A percentile compares a stretch with the other conserved stretches of the same genome.
phyloP scores from a whole-genome alignment of 768 basidiomycete genomes.

The Leccinum longicurvipes region DNA sequence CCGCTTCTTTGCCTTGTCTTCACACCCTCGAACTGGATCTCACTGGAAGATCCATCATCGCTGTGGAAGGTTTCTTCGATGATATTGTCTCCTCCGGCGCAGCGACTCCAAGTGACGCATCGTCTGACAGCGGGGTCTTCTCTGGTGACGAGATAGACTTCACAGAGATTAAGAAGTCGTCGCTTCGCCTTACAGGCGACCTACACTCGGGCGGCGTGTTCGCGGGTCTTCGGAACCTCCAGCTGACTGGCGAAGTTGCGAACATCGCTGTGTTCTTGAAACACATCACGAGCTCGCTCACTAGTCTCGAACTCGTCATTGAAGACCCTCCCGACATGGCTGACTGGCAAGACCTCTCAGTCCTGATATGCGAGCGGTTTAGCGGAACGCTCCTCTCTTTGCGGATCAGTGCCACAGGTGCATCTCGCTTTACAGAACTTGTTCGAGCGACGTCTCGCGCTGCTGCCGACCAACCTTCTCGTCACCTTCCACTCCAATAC shows the following conservation, averaged over 20 bases:
- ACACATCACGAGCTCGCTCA: conserved; percentile 62
- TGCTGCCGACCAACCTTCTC: conserved; percentile 50
- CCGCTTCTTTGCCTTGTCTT: conserved; percentile 59
- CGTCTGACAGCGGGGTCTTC: conserved; percentile 75
- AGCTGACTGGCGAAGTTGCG: conserved; percentile 65
- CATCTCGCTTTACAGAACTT: conserved; percentile 78
- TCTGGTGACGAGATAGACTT: conserved; percentile 78
- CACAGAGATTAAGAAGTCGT: conserved; percentile 68
- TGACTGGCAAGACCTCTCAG: conserved; percentile 74
- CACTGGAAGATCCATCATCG: conserved; percentile 60
- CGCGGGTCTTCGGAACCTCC: conserved; percentile 53
- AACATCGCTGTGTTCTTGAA: conserved; percentile 71
- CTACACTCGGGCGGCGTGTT: conserved; percentile 56
- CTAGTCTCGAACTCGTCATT: conserved; percentile 69
- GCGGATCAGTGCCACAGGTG: conserved; percentile 60
- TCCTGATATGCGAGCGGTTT: conserved; percentile 61
- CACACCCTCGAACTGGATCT: conserved; percentile 69
- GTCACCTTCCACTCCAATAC: conserved; percentile 59
- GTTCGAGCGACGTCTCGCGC: conserved; percentile 70
- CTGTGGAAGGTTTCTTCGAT: conserved; percentile 81
- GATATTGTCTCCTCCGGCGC: conserved; percentile 66
- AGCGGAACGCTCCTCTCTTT: conserved; percentile 56
- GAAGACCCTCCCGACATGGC: conserved; percentile 74
- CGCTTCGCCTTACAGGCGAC: conserved; percentile 61
- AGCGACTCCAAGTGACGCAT: conserved; percentile 66